These are phyloP conservation scores for Fusarium humuli DNA, from an alignment of 2,329 filamentous ascomycete species.

Conservation along the genomic window DNA sequence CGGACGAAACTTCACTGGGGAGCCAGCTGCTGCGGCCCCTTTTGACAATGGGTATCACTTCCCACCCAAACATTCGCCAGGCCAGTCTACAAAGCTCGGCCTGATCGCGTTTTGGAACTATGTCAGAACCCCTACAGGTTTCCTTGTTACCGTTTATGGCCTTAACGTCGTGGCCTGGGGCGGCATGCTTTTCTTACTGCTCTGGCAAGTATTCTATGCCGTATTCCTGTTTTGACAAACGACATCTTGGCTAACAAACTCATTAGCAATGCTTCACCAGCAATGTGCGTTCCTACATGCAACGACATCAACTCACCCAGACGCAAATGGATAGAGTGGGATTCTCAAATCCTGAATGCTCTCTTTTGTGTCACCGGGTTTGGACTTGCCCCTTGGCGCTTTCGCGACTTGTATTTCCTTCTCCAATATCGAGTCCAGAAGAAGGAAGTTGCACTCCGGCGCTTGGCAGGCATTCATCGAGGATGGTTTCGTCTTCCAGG, in stretches of 20 bases:
- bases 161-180: slow-evolving; percentile 90
- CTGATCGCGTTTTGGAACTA: slow-evolving; percentile 76
- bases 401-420: slow-evolving; percentile 81
- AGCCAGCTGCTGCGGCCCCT: slow-evolving; percentile 52
- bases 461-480: slow-evolving; percentile 78
- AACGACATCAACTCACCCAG: slow-evolving; percentile 79
- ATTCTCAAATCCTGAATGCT: slow-evolving; percentile 81
- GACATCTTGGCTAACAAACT: slow-evolving; percentile 15
- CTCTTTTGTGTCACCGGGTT: slow-evolving; percentile 91
- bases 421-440: slow-evolving; percentile 70
- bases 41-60: slow-evolving; percentile 76
- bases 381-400: slow-evolving; percentile 85
- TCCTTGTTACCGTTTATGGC: slow-evolving; percentile 81
- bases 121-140: slow-evolving; percentile 78
- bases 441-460: slow-evolving; percentile 68
- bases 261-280: slow-evolving; percentile 58
- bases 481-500: slow-evolving; percentile 80
- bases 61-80: slow-evolving; percentile 70
- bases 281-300: slow-evolving; percentile 78
- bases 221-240: background rate
- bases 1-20: slow-evolving; percentile 27
- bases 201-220: slow-evolving; percentile 68
- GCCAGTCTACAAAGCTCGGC: slow-evolving; percentile 68
- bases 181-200: slow-evolving; percentile 87
- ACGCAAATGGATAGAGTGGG: slow-evolving; percentile 86